Evolutionary conservation across 2,329 filamentous ascomycete species (phyloP), one percentile per base, ranked within the genome.

Genomic region (Eutypella sp.): DNA sequence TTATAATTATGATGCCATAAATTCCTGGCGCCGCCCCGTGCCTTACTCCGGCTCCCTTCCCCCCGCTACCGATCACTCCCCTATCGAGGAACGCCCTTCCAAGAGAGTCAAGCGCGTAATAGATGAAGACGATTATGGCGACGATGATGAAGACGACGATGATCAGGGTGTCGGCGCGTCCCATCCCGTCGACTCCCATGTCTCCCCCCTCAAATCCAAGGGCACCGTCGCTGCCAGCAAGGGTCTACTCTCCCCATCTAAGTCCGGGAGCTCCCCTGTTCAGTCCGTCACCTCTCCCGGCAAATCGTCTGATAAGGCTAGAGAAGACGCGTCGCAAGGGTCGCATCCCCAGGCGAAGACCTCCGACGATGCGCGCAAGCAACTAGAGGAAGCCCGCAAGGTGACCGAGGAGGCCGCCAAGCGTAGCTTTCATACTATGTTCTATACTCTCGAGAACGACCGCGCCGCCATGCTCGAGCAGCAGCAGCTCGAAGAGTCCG

Each of bases 391-490:
- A 62, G 89, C 89, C 56, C 93, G 93, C 64, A 91, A 85, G 64
- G 89, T 87, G 24, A 91, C 88, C 40, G 92, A 96, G 61, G 89
- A 95, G 61, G 85, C 87, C 42, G 93, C 89, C 37, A 90, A 90
- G 69, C 81, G 83, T 58, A 93, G 87, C 68, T 97, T 96, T 67
- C 86, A 96, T 62, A 95, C 89, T 9, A 78, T 96, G 54, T 95
- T 97, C 67, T 92, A 96, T 66, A 96, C 93, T 1, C 76, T 97
- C 25, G 93, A 99, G 67, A 93, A 92, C 64, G 93, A 99, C 63
- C 82, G 89, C 45, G 89, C 92, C 58, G 93, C 93, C 41, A 97
- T 99, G 93, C 70, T 97, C 47, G 93, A 99, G 66, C 93, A 99
- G 67, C 90, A 97, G 66, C 89, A 92, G 66, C 78, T 99, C 22